Percentiles rank a stretch among this genome's conserved stretches.
Evolutionary conservation across 2,329 filamentous ascomycete species (phyloP).

Genomic region (Pseudocercospora macadamiae): DNA sequence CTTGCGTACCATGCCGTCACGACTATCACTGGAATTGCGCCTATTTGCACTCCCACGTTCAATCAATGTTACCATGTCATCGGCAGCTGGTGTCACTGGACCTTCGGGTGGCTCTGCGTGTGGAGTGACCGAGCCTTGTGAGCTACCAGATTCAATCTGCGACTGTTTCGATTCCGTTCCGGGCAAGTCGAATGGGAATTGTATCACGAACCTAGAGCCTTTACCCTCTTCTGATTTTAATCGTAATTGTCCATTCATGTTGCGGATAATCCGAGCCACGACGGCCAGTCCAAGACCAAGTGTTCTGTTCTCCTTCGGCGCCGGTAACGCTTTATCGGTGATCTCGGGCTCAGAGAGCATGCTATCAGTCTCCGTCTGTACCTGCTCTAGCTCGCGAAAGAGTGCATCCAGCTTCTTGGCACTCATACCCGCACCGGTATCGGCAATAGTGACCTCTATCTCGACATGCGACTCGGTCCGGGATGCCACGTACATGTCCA

Average conservation of each 20-base stretch:
- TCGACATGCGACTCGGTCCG: constrained; percentile 58
- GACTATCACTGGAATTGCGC: constrained; percentile 20
- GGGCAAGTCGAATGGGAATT: constrained; percentile 73
- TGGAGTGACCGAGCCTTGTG: constrained; percentile 34
- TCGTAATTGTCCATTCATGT: constrained; percentile 85
- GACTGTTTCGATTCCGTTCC: constrained; percentile 35
- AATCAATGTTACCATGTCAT: constrained; percentile 65
- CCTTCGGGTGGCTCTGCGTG: constrained; percentile 16
- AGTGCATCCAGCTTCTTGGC: constrained; percentile 60
- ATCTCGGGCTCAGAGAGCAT: constrained; percentile 43
- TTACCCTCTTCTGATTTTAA: constrained; percentile 81
- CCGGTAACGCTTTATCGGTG: constrained; percentile 36
- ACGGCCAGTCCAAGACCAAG: constrained; percentile 84
- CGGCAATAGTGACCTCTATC: constrained; percentile 74
- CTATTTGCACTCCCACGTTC: constrained; percentile 46
- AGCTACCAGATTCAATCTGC: constrained; percentile 19
- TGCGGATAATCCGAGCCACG: constrained; percentile 83
- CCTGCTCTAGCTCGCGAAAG: constrained; percentile 68
- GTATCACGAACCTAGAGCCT: constrained; percentile 80
- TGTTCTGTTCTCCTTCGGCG: constrained; percentile 47
- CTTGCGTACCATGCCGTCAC: constrained; percentile 32
- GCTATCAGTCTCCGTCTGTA: constrained; percentile 58
- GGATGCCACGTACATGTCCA: constrained; percentile 69
- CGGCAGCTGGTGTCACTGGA: constrained; percentile 22
- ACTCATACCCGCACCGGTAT: constrained; percentile 71